Conservation (phyloP, 163 green algal genomes). For the Scenedesmus sp. region DNA sequence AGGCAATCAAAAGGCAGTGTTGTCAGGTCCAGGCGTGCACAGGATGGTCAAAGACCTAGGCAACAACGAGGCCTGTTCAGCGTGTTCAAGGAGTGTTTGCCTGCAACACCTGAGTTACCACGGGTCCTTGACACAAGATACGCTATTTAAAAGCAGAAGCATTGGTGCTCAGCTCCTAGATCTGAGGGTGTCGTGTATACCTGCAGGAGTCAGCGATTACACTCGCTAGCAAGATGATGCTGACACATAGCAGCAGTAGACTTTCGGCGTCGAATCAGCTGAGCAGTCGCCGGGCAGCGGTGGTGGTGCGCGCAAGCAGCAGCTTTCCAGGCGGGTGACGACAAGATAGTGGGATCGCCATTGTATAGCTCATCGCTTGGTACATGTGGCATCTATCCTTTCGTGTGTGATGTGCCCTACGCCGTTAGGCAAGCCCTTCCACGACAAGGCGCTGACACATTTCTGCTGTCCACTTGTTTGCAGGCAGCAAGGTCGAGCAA, state of each 20-base stretch:
- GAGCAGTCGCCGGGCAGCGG: not conserved
- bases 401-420: not conserved
- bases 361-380: not conserved
- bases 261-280: not conserved
- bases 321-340: constrained; percentile 12
- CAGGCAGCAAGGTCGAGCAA: constrained; percentile 56
- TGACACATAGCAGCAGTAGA: not conserved
- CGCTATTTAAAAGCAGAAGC: not conserved
- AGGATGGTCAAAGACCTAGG: not conserved
- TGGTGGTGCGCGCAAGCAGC: constrained; percentile 30
- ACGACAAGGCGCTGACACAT: not conserved
- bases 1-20: too few species aligned
- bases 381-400: not conserved
- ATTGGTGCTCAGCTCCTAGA: not conserved
- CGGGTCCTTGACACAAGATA: not conserved
- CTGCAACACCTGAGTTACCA: not conserved
- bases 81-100: not conserved
- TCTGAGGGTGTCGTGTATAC: not conserved
- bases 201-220: not conserved
- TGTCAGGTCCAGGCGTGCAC: not conserved
- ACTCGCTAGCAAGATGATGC: not conserved
- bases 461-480: not conserved
- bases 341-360: not conserved
- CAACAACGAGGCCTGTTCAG: not conserved
- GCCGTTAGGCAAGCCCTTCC: not conserved